Evolutionary conservation across 768 basidiomycete genomes (phyloP).

Genomic region (Royoungia palumana): DNA sequence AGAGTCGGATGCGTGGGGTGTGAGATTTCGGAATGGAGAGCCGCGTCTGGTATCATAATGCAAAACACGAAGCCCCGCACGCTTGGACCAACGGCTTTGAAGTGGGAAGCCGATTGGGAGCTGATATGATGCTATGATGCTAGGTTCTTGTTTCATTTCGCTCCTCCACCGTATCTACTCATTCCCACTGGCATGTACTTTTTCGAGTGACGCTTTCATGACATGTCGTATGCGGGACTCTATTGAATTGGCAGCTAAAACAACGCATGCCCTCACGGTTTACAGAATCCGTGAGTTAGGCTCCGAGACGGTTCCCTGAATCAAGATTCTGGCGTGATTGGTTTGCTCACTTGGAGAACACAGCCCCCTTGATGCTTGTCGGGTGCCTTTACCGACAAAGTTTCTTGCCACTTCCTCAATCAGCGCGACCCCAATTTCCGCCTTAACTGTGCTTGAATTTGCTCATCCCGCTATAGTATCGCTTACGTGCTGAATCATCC

Average conservation of each 20-base stretch:
- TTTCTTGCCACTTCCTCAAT: slow-evolving; percentile 17
- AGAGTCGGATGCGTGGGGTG: slow-evolving; percentile 11
- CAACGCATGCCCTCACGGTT: slow-evolving; percentile 10
- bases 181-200: slow-evolving; percentile 24
- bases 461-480: too few species aligned
- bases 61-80: slow-evolving; percentile 97
- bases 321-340: background rate
- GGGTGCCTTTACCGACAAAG: slow-evolving; percentile 17
- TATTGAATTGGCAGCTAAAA: too few species aligned
- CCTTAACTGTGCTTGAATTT: background rate
- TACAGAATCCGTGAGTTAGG: slow-evolving; percentile 4
- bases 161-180: slow-evolving; percentile 9
- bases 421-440: slow-evolving; percentile 18
- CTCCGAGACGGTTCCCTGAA: slow-evolving; percentile 6
- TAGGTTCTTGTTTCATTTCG: slow-evolving; percentile 18
- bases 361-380: slow-evolving; percentile 12
- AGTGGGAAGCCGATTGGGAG: slow-evolving; percentile 84
- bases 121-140: slow-evolving; percentile 51
- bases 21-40: slow-evolving; percentile 16
- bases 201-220: slow-evolving; percentile 12
- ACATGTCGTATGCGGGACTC: slow-evolving; percentile 10
- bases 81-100: slow-evolving; percentile 91
- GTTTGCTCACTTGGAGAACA: slow-evolving; percentile 6
- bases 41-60: slow-evolving; percentile 52
- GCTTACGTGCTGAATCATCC: too few species aligned